A percentile compares a stretch with the other conserved stretches of the same genome.
These are phyloP conservation scores for Entophlyctis helioformis DNA, from an alignment of 192 early-diverging fungal genomes.

Conservation along the genomic window DNA sequence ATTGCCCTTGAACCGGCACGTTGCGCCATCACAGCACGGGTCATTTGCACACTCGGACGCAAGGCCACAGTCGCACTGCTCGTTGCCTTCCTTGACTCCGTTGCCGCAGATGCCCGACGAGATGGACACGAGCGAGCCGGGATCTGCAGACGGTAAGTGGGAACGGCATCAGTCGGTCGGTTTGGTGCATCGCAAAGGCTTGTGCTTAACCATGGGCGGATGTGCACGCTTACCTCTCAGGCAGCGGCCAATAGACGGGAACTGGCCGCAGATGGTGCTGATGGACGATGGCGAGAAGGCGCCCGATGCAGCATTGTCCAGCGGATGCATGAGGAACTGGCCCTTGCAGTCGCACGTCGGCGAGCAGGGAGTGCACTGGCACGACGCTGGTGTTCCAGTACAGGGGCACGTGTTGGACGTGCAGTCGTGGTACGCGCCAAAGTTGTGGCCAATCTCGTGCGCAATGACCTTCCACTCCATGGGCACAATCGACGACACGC, in stretches of 20 bases:
- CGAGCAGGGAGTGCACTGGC: constrained; percentile 62
- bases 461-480: constrained; percentile 91
- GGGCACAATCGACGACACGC: constrained; percentile 69
- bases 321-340: constrained; percentile 33
- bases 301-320: constrained; percentile 24
- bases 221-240: constrained; percentile 1
- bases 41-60: constrained; percentile 53
- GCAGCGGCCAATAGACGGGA: constrained; percentile 11
- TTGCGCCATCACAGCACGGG: constrained; percentile 74
- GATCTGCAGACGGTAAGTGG: constrained; percentile 14
- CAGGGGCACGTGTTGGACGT: constrained; percentile 43
- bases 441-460: constrained; percentile 80
- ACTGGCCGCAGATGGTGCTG: constrained; percentile 15
- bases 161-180: neutral
- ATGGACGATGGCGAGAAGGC: constrained; percentile 29
- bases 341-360: constrained; percentile 39
- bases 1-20: constrained; percentile 63
- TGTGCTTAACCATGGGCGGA: too few species aligned
- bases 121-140: constrained; percentile 16
- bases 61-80: constrained; percentile 85
- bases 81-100: constrained; percentile 70
- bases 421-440: constrained; percentile 86
- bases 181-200: constrained; percentile 2
- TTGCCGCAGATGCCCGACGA: constrained; percentile 79
- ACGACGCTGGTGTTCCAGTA: constrained; percentile 11